Base-by-base conservation (phyloP, 164 flowering plant species). In the Warburgia ugandensis region DNA sequence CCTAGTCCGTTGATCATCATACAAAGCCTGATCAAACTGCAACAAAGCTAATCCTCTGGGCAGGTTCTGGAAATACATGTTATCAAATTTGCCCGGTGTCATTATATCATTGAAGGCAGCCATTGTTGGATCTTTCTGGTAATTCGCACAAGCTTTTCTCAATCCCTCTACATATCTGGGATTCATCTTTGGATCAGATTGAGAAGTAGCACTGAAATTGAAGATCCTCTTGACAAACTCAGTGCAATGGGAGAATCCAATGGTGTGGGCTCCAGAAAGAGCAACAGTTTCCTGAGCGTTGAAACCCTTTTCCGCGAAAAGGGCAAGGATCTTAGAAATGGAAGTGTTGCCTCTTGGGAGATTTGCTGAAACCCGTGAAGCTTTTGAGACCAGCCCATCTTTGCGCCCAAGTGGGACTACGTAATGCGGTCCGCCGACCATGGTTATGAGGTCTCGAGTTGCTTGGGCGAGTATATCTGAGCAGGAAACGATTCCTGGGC, bases 401-500 rank as follows among this genome's bases (percentile, higher is more conserved):
- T 73, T 79, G 8, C 94, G 63, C 5, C 94, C 94, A 5, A 84
- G 45, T 0, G 16, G 62, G 17, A 84, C 78, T 0, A 55, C 17
- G 61, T 77, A 79, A 54, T 17, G 73, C 1, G 94, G 88, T 0
- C 94, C 94, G 1, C 94, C 94, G 14, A 71, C 78, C 82, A 79
- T 74, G 33, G 56, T 62, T 36, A 58, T 50, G n/a, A 84, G 77
- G 50, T 81, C 67, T 4, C 88, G 72, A 5, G 94, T 66, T 23
- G 84, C 68, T 21, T 67, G 55, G n/a, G 84, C 72, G 4, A 79
- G 64, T 51, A 84, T 79, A 46, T 84, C 94, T 23, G 94, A 43
- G 61, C 94, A 84, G 35, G 94, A 84, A 28, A 84, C 94, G 4
- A 65, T 52, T 36, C 79, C 78, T 19, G 94, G 94, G 61, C 94